Evolutionary conservation across 208 protist species (phyloP), one percentile per base, ranked within the genome.

Genomic region (Novymonas esmeraldas): DNA sequence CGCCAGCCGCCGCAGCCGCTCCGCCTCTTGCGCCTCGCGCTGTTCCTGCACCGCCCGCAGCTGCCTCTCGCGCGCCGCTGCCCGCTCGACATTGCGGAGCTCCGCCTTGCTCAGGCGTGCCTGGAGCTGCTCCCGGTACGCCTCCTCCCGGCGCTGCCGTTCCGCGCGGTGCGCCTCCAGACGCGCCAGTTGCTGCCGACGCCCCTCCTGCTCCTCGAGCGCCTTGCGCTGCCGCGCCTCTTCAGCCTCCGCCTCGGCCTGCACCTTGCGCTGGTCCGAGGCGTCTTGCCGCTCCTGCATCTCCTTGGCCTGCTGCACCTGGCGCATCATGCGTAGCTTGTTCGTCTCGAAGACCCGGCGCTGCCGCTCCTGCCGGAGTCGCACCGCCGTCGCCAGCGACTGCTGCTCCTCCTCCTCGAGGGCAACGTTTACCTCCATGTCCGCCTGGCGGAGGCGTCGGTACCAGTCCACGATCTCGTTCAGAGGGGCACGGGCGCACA

Each of bases 1-100:
- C 50, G 79, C 79, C 54, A 90, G 66, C 24, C 83, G 85, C 31
- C 54, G 63, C n/a, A 65, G 73, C 36, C 86, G 90, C 74, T 90
- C 83, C 63, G 70, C 81, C 52, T 82, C 85, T 45, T 70, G 59
- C 34, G 64, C 77, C 61, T 67, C 62, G 16, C 76, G 71, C 55
- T 80, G 49, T 44, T 72, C 41, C 20, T 76, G 84, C 38, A 70
- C 56, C 3, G 33, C 55, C 66, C 74, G 58, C 22, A 64, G 42
- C 41, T 81, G 72, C 39, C 67, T 70, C 71, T 82, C 67, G 45
- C 79, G 75, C 24, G 90, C 87, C n/a, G 78, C 87, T 20, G 58
- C 26, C 6, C 81, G 73, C 54, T 80, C 68, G 13, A 77, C 73
- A 34, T 80, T 86, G 51, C 74, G 64, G 42, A 73, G 52, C 62